Conservation (phyloP, 2,329 filamentous ascomycete species). For the Penicillium decumbens region DNA sequence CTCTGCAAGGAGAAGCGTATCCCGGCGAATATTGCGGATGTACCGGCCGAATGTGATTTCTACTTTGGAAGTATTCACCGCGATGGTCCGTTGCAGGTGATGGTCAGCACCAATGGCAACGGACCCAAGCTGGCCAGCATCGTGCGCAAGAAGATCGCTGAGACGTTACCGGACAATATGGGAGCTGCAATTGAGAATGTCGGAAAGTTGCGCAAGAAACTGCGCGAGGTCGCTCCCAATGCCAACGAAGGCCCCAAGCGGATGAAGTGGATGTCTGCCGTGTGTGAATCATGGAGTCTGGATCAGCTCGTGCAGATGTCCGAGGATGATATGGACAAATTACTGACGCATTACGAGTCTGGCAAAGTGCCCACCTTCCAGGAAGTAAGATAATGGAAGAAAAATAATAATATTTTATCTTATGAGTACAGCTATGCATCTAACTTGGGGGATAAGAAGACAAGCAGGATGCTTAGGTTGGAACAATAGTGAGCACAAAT, state of each 20-base stretch:
- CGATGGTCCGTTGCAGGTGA: constrained; percentile 91
- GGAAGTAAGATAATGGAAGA: constrained; percentile 27
- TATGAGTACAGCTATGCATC: constrained; percentile 26
- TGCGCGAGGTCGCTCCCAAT: constrained; percentile 70
- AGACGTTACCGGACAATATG: constrained; percentile 67
- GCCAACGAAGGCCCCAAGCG: constrained; percentile 73
- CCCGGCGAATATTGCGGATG: constrained; percentile 92
- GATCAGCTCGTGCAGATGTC: constrained; percentile 79
- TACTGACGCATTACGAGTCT: constrained; percentile 68
- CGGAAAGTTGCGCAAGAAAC: constrained; percentile 70
- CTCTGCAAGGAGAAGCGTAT: constrained; percentile 81
- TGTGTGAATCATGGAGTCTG: constrained; percentile 81
- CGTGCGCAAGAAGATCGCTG: constrained; percentile 76
- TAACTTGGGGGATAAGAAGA: constrained; percentile 1
- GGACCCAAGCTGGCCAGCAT: constrained; percentile 86
- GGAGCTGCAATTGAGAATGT: constrained; percentile 83
- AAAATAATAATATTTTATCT: constrained; percentile 15
- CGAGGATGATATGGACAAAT: constrained; percentile 75
- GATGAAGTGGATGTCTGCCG: constrained; percentile 93
- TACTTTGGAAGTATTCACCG: constrained; percentile 96
- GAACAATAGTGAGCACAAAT: constrained; percentile 4
- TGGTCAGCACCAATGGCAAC: constrained; percentile 98
- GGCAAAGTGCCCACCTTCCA: constrained; percentile 38
- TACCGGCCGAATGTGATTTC: constrained; percentile 94
- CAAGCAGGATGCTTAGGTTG: constrained; percentile 7